A percentile compares a stretch with the other conserved stretches of the same genome.
These are phyloP conservation scores for Rhytidiadelphus loreus DNA, from an alignment of 225 moss, liverwort and hornwort genomes.

Conservation along the genomic window DNA sequence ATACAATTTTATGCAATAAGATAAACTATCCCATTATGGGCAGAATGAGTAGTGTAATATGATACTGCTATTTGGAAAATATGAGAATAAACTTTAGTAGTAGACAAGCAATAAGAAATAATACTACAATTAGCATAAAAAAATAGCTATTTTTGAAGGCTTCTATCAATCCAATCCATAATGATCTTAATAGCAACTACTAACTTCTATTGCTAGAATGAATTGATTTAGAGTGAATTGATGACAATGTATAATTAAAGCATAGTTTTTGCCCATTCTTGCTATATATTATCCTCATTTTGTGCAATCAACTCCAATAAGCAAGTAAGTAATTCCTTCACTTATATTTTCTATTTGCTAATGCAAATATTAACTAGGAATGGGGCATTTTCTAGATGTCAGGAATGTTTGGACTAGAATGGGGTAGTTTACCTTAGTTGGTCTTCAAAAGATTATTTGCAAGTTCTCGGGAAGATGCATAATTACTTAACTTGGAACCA, in stretches of 20 bases:
- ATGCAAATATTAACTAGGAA: background rate
- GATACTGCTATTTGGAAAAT: rapidly evolving
- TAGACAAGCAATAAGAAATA: background rate
- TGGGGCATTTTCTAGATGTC: no score
- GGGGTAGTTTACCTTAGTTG: background rate
- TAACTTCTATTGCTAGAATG: background rate
- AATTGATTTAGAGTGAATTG: background rate
- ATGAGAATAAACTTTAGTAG: background rate
- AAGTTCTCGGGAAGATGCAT: rapidly evolving
- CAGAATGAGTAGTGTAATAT: background rate
- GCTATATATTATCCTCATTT: background rate
- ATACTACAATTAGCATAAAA: background rate
- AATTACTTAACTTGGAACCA: background rate
- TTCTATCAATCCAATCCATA: background rate
- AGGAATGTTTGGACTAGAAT: background rate
- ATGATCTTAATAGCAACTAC: background rate
- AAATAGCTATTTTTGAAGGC: background rate
- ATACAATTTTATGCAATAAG: background rate
- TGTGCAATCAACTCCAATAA: background rate
- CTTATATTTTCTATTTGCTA: background rate
- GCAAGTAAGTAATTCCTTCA: background rate
- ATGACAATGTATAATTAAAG: background rate
- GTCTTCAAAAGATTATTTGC: background rate
- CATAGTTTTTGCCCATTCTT: background rate
- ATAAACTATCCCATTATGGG: rapidly evolving